Evolutionary conservation across 345 rosid genomes (phyloP).

Genomic region (Lagerstroemia speciosa): DNA sequence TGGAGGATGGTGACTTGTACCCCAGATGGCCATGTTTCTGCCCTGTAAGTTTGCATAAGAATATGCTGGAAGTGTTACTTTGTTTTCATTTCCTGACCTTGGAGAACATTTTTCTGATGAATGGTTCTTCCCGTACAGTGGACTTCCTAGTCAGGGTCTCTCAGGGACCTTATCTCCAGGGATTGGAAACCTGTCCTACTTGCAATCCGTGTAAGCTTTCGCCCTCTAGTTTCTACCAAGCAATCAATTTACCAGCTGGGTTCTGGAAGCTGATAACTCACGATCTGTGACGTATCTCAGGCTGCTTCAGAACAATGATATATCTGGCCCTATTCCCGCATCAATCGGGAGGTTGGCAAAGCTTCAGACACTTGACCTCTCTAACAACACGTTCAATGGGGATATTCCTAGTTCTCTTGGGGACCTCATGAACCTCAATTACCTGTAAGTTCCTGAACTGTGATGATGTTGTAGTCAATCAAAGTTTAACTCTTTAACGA

Average conservation of each 20-base stretch:
- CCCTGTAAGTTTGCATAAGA: constrained; percentile 50
- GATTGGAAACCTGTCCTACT: constrained; percentile 74
- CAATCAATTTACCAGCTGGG: too few species aligned
- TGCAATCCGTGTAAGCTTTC: constrained; percentile 76
- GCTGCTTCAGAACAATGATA: constrained; percentile 90
- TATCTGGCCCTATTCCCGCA: constrained; percentile 72
- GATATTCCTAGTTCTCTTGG: constrained; percentile 73
- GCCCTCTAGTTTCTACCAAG: constrained; percentile 1
- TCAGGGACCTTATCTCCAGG: constrained; percentile 81
- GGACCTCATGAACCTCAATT: constrained; percentile 65
- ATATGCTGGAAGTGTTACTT: background rate
- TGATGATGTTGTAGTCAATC: background rate
- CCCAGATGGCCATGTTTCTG: constrained; percentile 70
- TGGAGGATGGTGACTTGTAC: constrained; percentile 99
- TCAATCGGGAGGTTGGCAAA: constrained; percentile 77
- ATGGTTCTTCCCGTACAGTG: constrained; percentile 37
- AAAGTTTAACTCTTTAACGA: background rate
- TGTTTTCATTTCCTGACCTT: background rate
- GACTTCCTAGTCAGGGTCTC: constrained; percentile 87
- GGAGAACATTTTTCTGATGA: background rate
- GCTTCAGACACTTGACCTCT: constrained; percentile 89
- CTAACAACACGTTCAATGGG: constrained; percentile 71
- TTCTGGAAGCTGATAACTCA: background rate
- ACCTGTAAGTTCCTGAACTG: constrained; percentile 47
- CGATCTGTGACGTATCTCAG: constrained; percentile 27